Percentiles rank a stretch among this genome's conserved stretches.
Conservation (phyloP, 805 yeast genomes). For the Metschnikowia rubicola region DNA sequence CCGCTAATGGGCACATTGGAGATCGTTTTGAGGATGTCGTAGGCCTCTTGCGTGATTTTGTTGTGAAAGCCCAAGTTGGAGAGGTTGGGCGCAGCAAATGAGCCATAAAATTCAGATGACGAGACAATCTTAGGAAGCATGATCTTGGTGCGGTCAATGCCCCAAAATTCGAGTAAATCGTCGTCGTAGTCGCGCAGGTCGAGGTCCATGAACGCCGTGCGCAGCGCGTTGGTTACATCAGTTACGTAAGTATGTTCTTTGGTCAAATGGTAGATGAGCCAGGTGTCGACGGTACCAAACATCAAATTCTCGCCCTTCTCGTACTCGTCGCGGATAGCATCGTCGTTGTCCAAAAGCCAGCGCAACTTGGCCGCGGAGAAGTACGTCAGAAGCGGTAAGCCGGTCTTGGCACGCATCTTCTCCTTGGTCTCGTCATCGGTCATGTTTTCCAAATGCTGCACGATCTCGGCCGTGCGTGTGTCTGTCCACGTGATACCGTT, state of each 20-base stretch:
- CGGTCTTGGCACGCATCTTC: slow-evolving; percentile 61
- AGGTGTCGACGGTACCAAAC: slow-evolving; percentile 93
- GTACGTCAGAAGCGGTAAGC: slow-evolving; percentile 86
- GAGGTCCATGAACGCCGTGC: slow-evolving; percentile 87
- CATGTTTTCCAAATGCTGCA: slow-evolving; percentile 55
- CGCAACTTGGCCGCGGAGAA: slow-evolving; percentile 86
- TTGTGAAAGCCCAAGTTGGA: slow-evolving; percentile 49
- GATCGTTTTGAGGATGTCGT: slow-evolving; percentile 46
- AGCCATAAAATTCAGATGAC: slow-evolving; percentile 74
- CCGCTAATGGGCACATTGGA: slow-evolving; percentile 77
- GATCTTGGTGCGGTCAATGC: slow-evolving; percentile 64
- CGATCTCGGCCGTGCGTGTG: slow-evolving; percentile 75
- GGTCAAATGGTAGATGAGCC: slow-evolving; percentile 86
- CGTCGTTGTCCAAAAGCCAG: slow-evolving; percentile 84
- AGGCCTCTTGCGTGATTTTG: slow-evolving; percentile 50
- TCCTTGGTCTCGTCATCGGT: slow-evolving; percentile 54
- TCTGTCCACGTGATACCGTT: slow-evolving; percentile 97
- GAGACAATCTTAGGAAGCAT: slow-evolving; percentile 74
- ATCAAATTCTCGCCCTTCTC: slow-evolving; percentile 71
- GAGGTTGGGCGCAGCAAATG: slow-evolving; percentile 59
- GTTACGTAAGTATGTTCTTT: slow-evolving; percentile 67
- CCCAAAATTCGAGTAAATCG: slow-evolving; percentile 73
- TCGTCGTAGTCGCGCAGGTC: slow-evolving; percentile 73
- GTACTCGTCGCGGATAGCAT: slow-evolving; percentile 60
- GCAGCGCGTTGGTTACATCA: slow-evolving; percentile 87